phyloP scores from a whole-genome alignment of 2,329 filamentous ascomycete species.

The Fusarium sp. region DNA sequence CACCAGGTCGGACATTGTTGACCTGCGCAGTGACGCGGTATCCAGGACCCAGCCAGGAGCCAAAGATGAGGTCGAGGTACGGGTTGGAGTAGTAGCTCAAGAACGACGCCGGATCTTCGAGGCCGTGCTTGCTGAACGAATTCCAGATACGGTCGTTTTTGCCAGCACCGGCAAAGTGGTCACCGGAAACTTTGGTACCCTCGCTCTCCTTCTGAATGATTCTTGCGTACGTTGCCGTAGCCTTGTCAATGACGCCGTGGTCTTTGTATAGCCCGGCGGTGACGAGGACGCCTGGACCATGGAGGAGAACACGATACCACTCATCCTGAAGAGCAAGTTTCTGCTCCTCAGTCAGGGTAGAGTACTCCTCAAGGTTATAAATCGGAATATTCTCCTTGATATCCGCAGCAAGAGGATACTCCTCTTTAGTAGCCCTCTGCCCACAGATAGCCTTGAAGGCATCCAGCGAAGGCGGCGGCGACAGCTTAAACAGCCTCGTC shows the following conservation, averaged over 20 bases:
- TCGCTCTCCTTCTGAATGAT: conserved; percentile 61
- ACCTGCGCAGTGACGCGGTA: conserved; percentile 72
- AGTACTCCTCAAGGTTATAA: conserved; percentile 59
- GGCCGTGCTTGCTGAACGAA: conserved; percentile 71
- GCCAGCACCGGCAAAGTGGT: conserved; percentile 69
- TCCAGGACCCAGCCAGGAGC: conserved; percentile 68
- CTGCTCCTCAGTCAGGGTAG: conserved; percentile 35
- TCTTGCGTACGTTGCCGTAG: conserved; percentile 58
- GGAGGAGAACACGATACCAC: conserved; percentile 67
- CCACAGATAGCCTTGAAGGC: conserved; percentile 59
- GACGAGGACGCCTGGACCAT: conserved; percentile 71
- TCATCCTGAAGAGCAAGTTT: conserved; percentile 66
- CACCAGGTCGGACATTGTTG: conserved; percentile 71
- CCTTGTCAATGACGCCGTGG: conserved; percentile 54
- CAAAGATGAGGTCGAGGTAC: conserved; percentile 63
- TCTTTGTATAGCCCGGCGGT: conserved; percentile 64
- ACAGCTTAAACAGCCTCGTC: conserved; percentile 38
- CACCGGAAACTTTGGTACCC: conserved; percentile 57
- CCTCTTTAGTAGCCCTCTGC: conserved; percentile 47
- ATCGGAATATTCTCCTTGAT: conserved; percentile 66
- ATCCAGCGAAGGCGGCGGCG: conserved; percentile 52
- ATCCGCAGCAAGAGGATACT: conserved; percentile 61
- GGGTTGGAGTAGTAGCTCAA: conserved; percentile 70
- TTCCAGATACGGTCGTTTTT: conserved; percentile 75
- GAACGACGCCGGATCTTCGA: conserved; percentile 64